Percentiles rank a stretch among this genome's conserved stretches.
These are phyloP conservation scores for Graphilbum ipis-grandicollis DNA, from an alignment of 2,329 filamentous ascomycete genomes.

Conservation along the genomic window DNA sequence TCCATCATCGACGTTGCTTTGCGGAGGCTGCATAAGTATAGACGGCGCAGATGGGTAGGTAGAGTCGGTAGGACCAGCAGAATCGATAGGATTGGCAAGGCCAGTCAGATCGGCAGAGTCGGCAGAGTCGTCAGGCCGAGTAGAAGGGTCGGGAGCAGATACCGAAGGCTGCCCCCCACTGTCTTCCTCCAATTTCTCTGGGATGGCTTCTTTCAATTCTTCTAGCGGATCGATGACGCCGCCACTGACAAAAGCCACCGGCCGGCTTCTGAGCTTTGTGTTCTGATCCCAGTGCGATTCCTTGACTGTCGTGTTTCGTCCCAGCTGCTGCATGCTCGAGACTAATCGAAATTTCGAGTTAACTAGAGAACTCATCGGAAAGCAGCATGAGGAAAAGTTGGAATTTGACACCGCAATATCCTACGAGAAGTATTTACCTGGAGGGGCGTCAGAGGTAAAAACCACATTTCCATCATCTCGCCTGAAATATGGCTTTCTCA, in stretches of 20 bases:
- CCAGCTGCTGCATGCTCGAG: conserved; percentile 29
- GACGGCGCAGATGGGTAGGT: too few species aligned
- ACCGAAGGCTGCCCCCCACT: background rate
- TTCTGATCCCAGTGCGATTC: conserved; percentile 20
- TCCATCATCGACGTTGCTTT: background rate
- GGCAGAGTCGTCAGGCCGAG: too few species aligned
- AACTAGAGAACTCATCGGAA: too few species aligned
- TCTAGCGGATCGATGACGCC: conserved; percentile 32
- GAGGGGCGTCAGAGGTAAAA: too few species aligned
- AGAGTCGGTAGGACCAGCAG: background rate
- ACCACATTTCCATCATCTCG: too few species aligned
- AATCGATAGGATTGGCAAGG: background rate
- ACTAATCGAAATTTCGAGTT: background rate
- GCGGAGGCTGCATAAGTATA: too few species aligned
- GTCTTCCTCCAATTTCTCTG: background rate
- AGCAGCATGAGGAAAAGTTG: too few species aligned
- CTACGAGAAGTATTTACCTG: too few species aligned
- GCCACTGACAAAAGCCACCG: conserved; percentile 35
- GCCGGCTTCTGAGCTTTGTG: conserved; percentile 26
- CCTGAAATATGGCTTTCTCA: too few species aligned
- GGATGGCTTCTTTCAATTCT: background rate
- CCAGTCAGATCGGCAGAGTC: background rate
- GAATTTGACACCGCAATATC: too few species aligned
- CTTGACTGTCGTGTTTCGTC: conserved; percentile 30
- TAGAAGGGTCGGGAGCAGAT: too few species aligned